Base-by-base conservation (phyloP, 306 rosid species). In the Rosa chinensis region DNA sequence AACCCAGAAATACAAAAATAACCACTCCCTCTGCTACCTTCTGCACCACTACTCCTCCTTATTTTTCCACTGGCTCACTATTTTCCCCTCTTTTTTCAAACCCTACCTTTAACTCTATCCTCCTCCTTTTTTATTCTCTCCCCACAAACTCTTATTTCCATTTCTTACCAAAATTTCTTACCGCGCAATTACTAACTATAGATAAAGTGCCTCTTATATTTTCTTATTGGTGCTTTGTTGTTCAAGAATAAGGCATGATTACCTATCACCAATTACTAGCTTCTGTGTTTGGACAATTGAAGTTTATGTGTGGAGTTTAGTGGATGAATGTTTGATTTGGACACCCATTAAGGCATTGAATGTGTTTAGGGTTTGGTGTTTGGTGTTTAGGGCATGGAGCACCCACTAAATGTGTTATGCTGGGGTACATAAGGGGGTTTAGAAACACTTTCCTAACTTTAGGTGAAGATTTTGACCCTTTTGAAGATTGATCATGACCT, bases 1-100 rank as follows among this genome's bases (percentile, higher is more conserved):
- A 70, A 73, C 77, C 55, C 82, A 84, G 82, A 76, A 55, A 84
- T 67, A 59, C 79, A 61, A 72, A 81, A 78, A 73, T 61, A 69
- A 77, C 80, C 72, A 53, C 70, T 48, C 45, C 44, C 70, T 40
- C 86, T 74, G 82, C 72, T 77, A 66, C 75, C 80, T 62, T 43
- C 77, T 61, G 52, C 75, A 39, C 28, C 77, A 39, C 21, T 14
- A 32, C 6, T 35, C 47, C 79, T 69, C 79, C 79, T 80, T 66
- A 66, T 49, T 85, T 83, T 70, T 35, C 73, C 50, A 25, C 72
- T 23, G 37, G 70, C 78, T 37, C 79, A 23, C 77, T 58, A 68
- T 78, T 52, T 84, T 70, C 67, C 58, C 72, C 80, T 70, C 77
- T 62, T 80, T 78, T 75, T 85, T 81, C 40, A 78, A 32, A 32